Conservation (phyloP, 1,284 basidiomycete species). For the Malassezia furfur region DNA sequence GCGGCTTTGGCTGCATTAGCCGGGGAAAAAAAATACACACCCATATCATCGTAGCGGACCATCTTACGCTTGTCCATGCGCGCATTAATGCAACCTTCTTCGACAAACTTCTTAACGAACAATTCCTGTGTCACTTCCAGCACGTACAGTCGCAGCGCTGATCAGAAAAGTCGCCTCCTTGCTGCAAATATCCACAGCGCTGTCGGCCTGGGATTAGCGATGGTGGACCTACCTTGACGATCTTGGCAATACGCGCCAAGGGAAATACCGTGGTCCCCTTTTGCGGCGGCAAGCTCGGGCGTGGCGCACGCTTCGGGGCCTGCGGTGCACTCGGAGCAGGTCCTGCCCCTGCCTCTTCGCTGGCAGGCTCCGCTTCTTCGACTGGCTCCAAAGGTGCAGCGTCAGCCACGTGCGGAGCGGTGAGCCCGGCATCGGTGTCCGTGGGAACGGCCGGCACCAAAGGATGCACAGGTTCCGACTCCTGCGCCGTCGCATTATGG, state of each 20-base stretch:
- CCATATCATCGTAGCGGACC: slow-evolving; percentile 35
- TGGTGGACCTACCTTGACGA: slow-evolving; percentile 26
- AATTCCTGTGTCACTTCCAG: slow-evolving; percentile 20
- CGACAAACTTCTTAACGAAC: slow-evolving; percentile 31
- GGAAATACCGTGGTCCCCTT: slow-evolving; percentile 29
- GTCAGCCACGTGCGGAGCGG: not conserved
- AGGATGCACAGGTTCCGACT: not conserved
- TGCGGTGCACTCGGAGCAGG: not conserved
- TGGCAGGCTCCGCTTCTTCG: no score
- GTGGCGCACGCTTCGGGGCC: not conserved
- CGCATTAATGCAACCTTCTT: slow-evolving; percentile 33
- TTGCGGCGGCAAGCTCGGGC: slow-evolving; percentile 5
- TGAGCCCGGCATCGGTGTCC: no score
- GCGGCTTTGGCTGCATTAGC: slow-evolving; percentile 24
- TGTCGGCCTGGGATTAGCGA: slow-evolving; percentile 20
- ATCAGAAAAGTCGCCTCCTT: slow-evolving; percentile 38
- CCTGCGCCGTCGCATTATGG: no score
- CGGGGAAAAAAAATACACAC: slow-evolving; percentile 1
- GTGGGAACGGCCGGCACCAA: not conserved
- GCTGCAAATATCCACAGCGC: slow-evolving; percentile 37
- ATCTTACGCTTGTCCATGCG: slow-evolving; percentile 34
- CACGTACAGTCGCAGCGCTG: slow-evolving; percentile 25
- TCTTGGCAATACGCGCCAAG: slow-evolving; percentile 27
- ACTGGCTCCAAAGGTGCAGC: not conserved
- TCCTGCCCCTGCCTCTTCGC: no score